These are phyloP conservation scores for Beauveria scarabaeidicola DNA, from an alignment of 2,329 filamentous ascomycete genomes.

Conservation along the genomic window DNA sequence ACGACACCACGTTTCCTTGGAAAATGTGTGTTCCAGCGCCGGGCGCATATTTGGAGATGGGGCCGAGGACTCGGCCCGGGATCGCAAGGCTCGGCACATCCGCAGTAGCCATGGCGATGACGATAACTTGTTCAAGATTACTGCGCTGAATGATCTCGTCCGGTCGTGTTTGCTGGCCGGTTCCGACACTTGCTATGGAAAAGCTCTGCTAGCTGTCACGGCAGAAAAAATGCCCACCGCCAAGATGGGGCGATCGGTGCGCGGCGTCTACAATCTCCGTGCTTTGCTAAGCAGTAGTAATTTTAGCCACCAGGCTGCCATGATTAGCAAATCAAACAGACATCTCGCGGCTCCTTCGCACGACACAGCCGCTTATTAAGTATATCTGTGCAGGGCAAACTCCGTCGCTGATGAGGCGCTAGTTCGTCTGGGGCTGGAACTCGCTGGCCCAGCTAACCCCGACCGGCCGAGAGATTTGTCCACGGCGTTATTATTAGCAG, in stretches of 20 bases:
- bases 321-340: neutral
- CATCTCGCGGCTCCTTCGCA: neutral
- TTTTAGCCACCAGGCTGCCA: too few relatives aligned
- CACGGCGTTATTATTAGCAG: too few relatives aligned
- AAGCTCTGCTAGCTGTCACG: conserved; percentile 2
- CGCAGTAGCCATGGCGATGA: conserved; percentile 25
- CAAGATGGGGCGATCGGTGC: neutral
- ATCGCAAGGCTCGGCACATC: conserved; percentile 51
- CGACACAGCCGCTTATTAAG: neutral
- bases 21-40: conserved; percentile 81
- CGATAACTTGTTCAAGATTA: neutral
- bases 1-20: conserved; percentile 67
- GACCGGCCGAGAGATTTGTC: neutral
- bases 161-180: neutral
- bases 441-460: neutral
- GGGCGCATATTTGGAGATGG: conserved; percentile 55
- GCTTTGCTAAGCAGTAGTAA: conserved; percentile 3
- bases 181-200: neutral
- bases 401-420: neutral
- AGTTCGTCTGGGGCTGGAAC: neutral
- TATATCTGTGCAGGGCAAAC: neutral
- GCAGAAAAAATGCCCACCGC: conserved; percentile 7
- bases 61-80: conserved; percentile 74
- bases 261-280: conserved; percentile 3
- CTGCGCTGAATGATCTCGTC: neutral